Conservation (phyloP, 2,329 filamentous ascomycete genomes). For the Coniochaeta ligniaria region DNA sequence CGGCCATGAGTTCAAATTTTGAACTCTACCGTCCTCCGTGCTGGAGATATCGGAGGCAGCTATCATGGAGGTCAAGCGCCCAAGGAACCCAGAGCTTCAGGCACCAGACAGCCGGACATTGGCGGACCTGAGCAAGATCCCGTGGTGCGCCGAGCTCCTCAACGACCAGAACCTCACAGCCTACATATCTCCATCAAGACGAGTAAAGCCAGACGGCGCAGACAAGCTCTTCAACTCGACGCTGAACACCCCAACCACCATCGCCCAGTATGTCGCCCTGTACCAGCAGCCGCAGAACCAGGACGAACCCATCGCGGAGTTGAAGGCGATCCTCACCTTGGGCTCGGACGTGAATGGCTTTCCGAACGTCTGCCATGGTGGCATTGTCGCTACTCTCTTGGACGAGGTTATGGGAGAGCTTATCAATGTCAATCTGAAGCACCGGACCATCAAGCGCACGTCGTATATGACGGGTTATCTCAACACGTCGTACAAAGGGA, state of each 20-base stretch:
- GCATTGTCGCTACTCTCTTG: constrained; percentile 48
- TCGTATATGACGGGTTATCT: constrained; percentile 43
- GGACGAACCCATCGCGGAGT: constrained; percentile 15
- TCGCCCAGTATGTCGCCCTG: constrained; percentile 35
- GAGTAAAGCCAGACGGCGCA: constrained; percentile 28
- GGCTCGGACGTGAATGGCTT: constrained; percentile 48
- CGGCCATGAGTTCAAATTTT: neutral
- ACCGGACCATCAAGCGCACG: constrained; percentile 9
- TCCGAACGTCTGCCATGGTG: constrained; percentile 46
- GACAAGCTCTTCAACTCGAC: constrained; percentile 47
- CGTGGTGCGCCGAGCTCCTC: neutral
- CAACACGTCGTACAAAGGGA: constrained; percentile 45
- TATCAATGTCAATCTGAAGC: constrained; percentile 30
- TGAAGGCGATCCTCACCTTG: constrained; percentile 29
- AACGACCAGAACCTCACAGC: neutral
- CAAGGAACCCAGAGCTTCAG: neutral
- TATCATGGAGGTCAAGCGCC: neutral
- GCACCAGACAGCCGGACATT: neutral
- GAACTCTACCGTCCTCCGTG: neutral
- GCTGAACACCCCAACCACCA: constrained; percentile 40
- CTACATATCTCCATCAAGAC: neutral
- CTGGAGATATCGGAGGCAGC: neutral
- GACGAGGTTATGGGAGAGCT: constrained; percentile 51
- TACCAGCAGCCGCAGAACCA: constrained; percentile 24
- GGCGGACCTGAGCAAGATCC: neutral